Base-by-base conservation (phyloP, 2,329 filamentous ascomycete species). In the Hypoxylon sp. region DNA sequence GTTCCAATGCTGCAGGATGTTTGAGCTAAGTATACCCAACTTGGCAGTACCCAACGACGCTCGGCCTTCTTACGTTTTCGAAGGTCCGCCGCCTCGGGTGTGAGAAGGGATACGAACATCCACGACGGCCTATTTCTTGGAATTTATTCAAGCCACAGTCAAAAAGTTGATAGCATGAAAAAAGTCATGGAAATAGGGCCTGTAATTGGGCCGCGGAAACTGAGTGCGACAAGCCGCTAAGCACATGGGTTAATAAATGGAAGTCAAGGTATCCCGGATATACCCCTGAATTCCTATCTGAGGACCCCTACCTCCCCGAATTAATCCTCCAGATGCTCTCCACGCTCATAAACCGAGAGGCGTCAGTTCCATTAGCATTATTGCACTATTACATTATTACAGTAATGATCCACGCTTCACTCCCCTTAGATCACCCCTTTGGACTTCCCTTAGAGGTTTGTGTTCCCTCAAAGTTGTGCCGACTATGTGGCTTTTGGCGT, bases 121-220 rank as follows among this genome's bases (percentile, higher is more conserved):
- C 42, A 59, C n/a, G 14, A n/a, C 39, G 17, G 47, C 35, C 46
- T 47, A 31, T 24, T 33, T 26, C 31, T 35, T 44, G 26, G 47
- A 35, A 14, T 35, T 33, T 53, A 52, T 51, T 59, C 31, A 58
- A 57, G 53, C 53, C 50, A 50, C 52, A 47, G 17, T 54, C 5
- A 5, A 51, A 51, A 44, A 39, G 42, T n/a, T n/a, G 35, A 51
- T 24, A 19, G 52, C 58, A 66, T 58, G 31, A 53, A 62, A 53
- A 61, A 35, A 54, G 59, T 22, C 61, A 53, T 63, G 22, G 11
- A 54, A 24, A 11, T 52, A 63, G 46, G 44, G 47, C 24, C 55
- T 57, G 51, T 66, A 61, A 69, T 69, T 71, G 62, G 69, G 42
- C 58, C 62, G 62, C 62, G 66, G 69, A 69, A 55, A 54, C 19